Evolutionary conservation across 2,329 filamentous ascomycete genomes (phyloP), one percentile per base, ranked within the genome.

Genomic region (Penicillium sp.): DNA sequence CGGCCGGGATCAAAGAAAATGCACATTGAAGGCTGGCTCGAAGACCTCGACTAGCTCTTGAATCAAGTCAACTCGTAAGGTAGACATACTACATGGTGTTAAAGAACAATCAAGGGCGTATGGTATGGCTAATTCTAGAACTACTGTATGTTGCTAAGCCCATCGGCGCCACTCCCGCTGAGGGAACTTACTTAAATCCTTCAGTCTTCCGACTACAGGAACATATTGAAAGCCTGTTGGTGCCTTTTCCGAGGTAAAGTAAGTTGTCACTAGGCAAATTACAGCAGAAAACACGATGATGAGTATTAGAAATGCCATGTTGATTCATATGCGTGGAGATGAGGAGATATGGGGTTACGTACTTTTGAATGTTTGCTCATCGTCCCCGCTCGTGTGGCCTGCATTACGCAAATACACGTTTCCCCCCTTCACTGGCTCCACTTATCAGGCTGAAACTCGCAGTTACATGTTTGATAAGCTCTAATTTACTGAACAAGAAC

Each of bases 11-110:
- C 8, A 39, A 49, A 49, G 21, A 3, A 11, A 41, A 27, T 27
- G 11, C 39, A 44, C 8, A 43, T 54, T 48, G 47, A 48, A 13
- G 53, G 37, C 8, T 55, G 56, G 50, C 48, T 52, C n/a, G 55
- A 55, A 14, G 22, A 31, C 24, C 37, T 54, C 29, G 29, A 56
- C 52, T 50, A 51, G 50, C 49, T 48, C 13, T 22, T n/a, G 21
- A 16, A 39, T 39, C 27, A 16, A 8, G 11, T 45, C 37, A 33
- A 13, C 14, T 2, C n/a, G 19, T 35, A 5, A 53, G 51, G 31
- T 29, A 16, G 24, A 33, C 43, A 9, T 37, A n/a, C 9, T 35
- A 10, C 27, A 11, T 29, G 11, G 37, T 21, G 14, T 3, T 9
- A 41, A n/a, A n/a, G n/a, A n/a, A n/a, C n/a, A n/a, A n/a, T n/a